Evolutionary conservation across 768 basidiomycete species (phyloP).

Genomic region (Candolleomyces aberdarensis): DNA sequence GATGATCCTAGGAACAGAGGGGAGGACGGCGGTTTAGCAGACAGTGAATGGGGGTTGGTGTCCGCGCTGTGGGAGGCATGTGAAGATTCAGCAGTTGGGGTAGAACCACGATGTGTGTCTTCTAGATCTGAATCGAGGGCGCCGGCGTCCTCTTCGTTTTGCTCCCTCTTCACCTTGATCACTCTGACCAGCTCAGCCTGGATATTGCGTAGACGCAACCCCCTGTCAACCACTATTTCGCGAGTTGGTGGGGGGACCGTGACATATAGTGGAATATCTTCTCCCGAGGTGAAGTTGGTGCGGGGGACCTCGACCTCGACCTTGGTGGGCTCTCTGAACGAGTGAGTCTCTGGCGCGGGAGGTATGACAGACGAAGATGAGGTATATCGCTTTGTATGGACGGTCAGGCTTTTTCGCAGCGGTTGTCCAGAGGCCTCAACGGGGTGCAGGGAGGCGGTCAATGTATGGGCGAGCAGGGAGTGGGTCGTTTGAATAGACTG

Average conservation of each 20-base stretch:
- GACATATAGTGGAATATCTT: constrained; percentile 76
- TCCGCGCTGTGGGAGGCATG: constrained; percentile 12
- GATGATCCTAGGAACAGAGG: constrained; percentile 37
- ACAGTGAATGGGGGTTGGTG: constrained; percentile 28
- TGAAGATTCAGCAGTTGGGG: constrained; percentile 12
- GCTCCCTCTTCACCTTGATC: constrained; percentile 51
- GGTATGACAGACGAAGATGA: constrained; percentile 57
- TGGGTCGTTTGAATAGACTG: constrained; percentile 76
- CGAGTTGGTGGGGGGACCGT: constrained; percentile 73
- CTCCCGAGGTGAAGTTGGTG: constrained; percentile 66
- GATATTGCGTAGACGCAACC: constrained; percentile 75
- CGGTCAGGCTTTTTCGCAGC: constrained; percentile 54
- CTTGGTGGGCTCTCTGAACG: constrained; percentile 58
- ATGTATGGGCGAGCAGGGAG: constrained; percentile 67
- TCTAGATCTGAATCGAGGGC: constrained; percentile 30
- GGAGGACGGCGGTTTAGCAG: constrained; percentile 39
- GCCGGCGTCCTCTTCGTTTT: constrained; percentile 35
- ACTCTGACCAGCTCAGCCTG: constrained; percentile 73
- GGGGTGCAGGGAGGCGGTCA: constrained; percentile 66
- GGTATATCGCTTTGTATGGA: constrained; percentile 74
- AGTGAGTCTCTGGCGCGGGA: constrained; percentile 56
- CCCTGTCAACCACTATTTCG: constrained; percentile 64
- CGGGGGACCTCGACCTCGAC: constrained; percentile 72
- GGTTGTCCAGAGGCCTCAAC: constrained; percentile 32
- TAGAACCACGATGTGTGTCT: constrained; percentile 14